Base-by-base conservation (phyloP, 2,329 filamentous ascomycete genomes). In the Lecanicillium sp. region DNA sequence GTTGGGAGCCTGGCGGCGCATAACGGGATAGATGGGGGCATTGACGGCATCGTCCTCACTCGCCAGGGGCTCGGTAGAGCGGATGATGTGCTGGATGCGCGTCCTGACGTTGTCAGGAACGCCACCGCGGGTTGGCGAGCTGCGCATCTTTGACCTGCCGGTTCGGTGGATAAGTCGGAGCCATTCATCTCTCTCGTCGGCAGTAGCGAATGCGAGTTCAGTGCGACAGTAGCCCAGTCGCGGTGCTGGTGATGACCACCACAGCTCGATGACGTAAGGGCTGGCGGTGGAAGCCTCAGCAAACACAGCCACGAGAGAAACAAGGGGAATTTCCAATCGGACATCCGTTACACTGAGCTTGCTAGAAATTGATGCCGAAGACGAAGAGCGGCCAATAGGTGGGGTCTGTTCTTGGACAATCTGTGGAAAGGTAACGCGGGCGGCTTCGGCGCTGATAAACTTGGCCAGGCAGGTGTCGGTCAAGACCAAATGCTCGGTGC, bases 221-320 rank as follows among this genome's bases (percentile, higher is more conserved):
- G 68, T 56, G 42, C 66, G 70, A 42, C 59, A 59, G 44, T 71
- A 75, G 12, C 63, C 57, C 29, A 71, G 56, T 11, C 61, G 58
- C 3, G 66, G 62, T 40, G 62, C 58, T 13, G 57, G 52, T 12
- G 65, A 65, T 41, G 64, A 67, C 73, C 73, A 77, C 72, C 72
- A 77, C 2, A 77, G 60, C 48, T 78, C 73, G 36, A 77, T 53
- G 5, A 70, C 70, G 32, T 71, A 72, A 6, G 67, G 64, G 11
- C 69, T 64, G 33, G 66, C 62, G 2, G 64, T 63, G 31, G 64
- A 65, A 48, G 76, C 72, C 20, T 72, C 67, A 20, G 64, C 65
- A 45, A 74, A 76, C 3, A 66, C 65, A 3, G 73, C 69, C 28
- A 77, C 67, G 17, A 77, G 61, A 28, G 62, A 65, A 13, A 66